phyloP scores from a whole-genome alignment of 2,329 filamentous ascomycete genomes.

The Bipolaris oryzae region DNA sequence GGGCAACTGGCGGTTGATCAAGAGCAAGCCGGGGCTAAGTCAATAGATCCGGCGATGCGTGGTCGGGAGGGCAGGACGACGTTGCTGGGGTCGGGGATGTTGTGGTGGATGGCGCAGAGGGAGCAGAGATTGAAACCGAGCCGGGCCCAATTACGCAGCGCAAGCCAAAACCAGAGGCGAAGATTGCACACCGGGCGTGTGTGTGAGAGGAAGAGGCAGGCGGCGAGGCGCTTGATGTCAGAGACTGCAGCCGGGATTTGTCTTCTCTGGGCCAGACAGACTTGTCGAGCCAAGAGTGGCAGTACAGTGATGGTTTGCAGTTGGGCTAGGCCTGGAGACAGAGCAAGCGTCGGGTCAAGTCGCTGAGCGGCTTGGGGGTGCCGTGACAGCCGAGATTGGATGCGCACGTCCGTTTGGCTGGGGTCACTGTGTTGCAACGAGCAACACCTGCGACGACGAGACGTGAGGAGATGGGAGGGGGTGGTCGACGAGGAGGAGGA shows the following conservation, averaged over 20 bases:
- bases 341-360: conserved; percentile 16
- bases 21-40: conserved; percentile 46
- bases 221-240: conserved; percentile 17
- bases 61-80: conserved; percentile 20
- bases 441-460: conserved; percentile 27
- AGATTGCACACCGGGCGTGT: conserved; percentile 10
- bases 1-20: conserved; percentile 19
- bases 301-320: conserved; percentile 10
- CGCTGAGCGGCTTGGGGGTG: conserved; percentile 14
- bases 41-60: conserved; percentile 47
- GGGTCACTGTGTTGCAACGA: conserved; percentile 23
- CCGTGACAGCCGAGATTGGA: conserved; percentile 17
- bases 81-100: conserved; percentile 22
- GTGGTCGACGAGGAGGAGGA: conserved; percentile 12
- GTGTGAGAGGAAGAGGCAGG: conserved; percentile 10
- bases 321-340: conserved; percentile 12
- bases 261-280: conserved; percentile 6
- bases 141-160: conserved; percentile 19
- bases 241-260: conserved; percentile 5
- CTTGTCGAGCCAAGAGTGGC: conserved; percentile 10
- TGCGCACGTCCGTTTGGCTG: conserved; percentile 17
- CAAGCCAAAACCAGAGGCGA: conserved; percentile 15
- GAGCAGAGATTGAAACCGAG: conserved; percentile 23
- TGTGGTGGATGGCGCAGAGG: conserved; percentile 8
- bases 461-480: conserved; percentile 16